Evolutionary conservation across 1,284 basidiomycete genomes (phyloP).

Genomic region (Trametes hirsuta): DNA sequence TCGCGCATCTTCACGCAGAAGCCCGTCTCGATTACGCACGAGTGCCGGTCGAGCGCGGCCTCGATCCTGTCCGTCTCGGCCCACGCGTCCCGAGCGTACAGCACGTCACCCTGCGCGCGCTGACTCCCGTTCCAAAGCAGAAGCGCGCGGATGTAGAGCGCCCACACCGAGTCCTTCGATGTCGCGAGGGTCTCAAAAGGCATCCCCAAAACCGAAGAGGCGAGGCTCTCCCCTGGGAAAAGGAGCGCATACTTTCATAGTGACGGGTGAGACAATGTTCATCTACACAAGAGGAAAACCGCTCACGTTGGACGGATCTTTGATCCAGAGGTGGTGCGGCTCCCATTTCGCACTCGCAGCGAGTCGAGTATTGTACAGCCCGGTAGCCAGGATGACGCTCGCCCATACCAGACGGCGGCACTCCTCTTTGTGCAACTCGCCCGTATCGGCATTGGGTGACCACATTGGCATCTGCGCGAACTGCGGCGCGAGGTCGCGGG

Average conservation of each 20-base stretch:
- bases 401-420: conserved; percentile 74
- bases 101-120: conserved; percentile 51
- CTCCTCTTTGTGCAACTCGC: conserved; percentile 67
- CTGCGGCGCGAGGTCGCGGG: conserved; percentile 55
- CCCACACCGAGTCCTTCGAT: conserved; percentile 65
- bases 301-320: conserved; percentile 67
- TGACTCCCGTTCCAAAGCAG: conserved; percentile 72
- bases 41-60: conserved; percentile 59
- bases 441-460: conserved; percentile 55
- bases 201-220: not conserved
- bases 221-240: conserved; percentile 63
- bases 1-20: conserved; percentile 70
- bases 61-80: conserved; percentile 70
- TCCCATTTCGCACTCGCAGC: conserved; percentile 35
- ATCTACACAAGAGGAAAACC: not conserved
- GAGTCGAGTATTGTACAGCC: conserved; percentile 52
- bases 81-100: conserved; percentile 69
- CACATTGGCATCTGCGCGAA: conserved; percentile 69
- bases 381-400: conserved; percentile 59
- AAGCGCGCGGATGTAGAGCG: conserved; percentile 65
- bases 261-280: not conserved
- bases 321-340: conserved; percentile 54
- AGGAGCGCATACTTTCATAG: conserved; percentile 60
- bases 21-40: conserved; percentile 63
- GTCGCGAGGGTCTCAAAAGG: conserved; percentile 23